Conservation (phyloP, 805 yeast species). For the Jamesozyma piceae region DNA sequence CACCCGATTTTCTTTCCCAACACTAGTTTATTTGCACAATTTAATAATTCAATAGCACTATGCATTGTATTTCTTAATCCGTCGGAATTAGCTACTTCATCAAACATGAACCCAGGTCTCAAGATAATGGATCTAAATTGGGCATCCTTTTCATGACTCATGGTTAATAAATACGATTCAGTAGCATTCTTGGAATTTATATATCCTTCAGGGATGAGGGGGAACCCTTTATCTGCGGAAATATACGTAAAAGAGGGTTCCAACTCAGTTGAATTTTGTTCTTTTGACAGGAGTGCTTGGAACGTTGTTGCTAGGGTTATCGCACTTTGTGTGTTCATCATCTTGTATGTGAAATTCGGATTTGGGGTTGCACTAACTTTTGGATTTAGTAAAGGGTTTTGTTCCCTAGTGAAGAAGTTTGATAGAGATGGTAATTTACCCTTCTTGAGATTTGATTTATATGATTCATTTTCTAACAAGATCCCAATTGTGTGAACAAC, state of each 20-base stretch:
- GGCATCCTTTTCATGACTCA: conserved; percentile 26
- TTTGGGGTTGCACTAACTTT: neutral
- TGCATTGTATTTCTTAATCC: conserved; percentile 27
- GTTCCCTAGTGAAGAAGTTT: conserved; percentile 40
- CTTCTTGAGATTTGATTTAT: conserved; percentile 40
- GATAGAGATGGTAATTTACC: conserved; percentile 9
- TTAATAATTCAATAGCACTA: conserved; percentile 35
- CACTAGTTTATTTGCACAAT: conserved; percentile 37
- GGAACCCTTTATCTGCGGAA: conserved; percentile 69
- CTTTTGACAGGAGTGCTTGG: conserved; percentile 13
- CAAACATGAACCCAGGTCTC: conserved; percentile 82
- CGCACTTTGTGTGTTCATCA: conserved; percentile 63
- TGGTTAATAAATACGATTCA: conserved; percentile 44
- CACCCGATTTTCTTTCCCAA: conserved; percentile 32
- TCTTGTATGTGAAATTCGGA: conserved; percentile 41
- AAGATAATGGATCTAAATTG: conserved; percentile 50
- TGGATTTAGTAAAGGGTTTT: neutral
- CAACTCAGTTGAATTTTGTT: conserved; percentile 8
- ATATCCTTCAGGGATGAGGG: conserved; percentile 61
- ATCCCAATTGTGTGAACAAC: conserved; percentile 83
- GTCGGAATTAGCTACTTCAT: conserved; percentile 31
- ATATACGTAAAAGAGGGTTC: conserved; percentile 56
- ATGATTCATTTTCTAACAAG: conserved; percentile 55
- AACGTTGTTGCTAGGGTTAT: conserved; percentile 51
- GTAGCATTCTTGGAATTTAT: conserved; percentile 70